Percentiles rank a stretch among this genome's conserved stretches.
Evolutionary conservation across 2,329 filamentous ascomycete species (phyloP).

Genomic region (Aspergillus luchuensis): DNA sequence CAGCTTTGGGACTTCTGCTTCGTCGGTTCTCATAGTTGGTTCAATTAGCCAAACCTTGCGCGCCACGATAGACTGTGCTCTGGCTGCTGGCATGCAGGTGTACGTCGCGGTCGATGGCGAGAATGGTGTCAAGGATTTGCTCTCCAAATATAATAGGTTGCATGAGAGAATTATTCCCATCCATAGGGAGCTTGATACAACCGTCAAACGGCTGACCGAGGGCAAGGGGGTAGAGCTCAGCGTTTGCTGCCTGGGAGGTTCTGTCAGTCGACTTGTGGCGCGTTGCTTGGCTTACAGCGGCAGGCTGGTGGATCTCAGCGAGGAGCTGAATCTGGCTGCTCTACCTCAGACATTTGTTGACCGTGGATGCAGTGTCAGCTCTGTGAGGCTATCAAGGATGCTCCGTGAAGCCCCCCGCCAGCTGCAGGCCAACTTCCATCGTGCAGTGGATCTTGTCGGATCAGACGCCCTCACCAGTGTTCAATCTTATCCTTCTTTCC

Average conservation of each 20-base stretch:
- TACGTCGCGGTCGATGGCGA: neutral
- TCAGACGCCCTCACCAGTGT: neutral
- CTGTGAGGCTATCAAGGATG: neutral
- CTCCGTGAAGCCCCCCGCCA: neutral
- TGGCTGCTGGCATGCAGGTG: neutral
- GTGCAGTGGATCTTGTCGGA: neutral
- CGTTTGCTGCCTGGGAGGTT: neutral
- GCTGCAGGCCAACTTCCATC: neutral
- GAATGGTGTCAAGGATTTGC: neutral
- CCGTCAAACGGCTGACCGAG: neutral
- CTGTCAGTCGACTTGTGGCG: neutral
- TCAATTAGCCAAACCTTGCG: neutral
- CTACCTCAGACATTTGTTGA: neutral
- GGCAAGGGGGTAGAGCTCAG: neutral
- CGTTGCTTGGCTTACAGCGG: neutral
- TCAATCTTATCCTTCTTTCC: neutral
- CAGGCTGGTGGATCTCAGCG: neutral
- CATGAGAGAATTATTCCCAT: neutral
- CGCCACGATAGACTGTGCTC: neutral
- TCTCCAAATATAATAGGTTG: neutral
- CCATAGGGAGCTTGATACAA: neutral
- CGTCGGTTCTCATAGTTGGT: neutral
- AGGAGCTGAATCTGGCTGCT: neutral
- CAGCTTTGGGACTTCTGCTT: neutral
- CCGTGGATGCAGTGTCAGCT: neutral